Conservation (phyloP, 1,284 basidiomycete genomes). For the Ceratobasidium theobromae region DNA sequence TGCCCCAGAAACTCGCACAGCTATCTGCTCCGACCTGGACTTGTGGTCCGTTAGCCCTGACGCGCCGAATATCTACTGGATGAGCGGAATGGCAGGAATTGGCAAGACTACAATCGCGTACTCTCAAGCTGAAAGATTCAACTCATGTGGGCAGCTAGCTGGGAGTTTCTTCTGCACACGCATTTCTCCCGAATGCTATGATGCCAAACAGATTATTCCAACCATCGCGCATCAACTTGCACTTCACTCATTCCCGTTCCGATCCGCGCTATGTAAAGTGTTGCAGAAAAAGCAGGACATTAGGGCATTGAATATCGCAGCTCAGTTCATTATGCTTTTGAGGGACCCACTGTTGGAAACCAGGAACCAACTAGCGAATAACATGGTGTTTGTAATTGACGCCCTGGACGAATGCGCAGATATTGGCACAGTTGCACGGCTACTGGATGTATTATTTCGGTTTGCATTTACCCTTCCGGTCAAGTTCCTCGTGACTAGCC, state of each 20-base stretch:
- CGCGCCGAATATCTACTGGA: background rate
- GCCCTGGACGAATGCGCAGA: constrained; percentile 7
- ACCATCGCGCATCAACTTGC: background rate
- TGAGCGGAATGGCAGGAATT: background rate
- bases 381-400: background rate
- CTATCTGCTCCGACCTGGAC: background rate
- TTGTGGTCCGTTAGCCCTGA: background rate
- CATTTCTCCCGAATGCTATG: background rate
- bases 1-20: background rate
- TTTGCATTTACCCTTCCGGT: background rate
- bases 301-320: background rate
- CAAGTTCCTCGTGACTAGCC: background rate
- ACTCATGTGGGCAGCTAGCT: background rate
- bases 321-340: background rate
- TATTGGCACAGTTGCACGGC: too few relatives aligned
- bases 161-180: background rate
- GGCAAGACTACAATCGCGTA: constrained; percentile 3
- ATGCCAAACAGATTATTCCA: background rate
- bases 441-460: background rate
- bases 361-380: background rate
- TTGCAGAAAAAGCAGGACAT: background rate
- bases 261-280: background rate
- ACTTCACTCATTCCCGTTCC: background rate
- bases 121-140: background rate
- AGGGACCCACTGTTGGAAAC: background rate